phyloP scores from a whole-genome alignment of 208 protist species.

The Giardia duodenalis region DNA sequence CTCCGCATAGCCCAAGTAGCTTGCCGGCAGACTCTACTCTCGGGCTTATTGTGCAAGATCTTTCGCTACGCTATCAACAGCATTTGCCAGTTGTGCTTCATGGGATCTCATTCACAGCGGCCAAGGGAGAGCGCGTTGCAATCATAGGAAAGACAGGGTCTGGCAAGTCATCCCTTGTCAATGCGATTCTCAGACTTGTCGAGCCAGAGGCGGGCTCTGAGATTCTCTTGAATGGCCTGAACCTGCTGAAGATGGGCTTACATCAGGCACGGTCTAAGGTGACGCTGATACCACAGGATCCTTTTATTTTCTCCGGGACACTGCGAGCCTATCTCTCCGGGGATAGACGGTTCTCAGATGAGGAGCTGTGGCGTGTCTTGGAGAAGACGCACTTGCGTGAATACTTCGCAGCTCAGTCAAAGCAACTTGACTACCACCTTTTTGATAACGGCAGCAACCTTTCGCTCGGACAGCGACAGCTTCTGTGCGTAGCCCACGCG shows the following conservation, averaged over 20 bases:
- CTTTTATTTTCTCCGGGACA: conserved; percentile 46
- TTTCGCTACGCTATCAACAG: conserved; percentile 41
- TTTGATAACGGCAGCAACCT: conserved; percentile 33
- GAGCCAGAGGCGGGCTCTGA: conserved; percentile 2
- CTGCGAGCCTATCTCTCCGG: conserved; percentile 42
- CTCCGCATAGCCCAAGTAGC: conserved; percentile 13
- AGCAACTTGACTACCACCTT: background rate
- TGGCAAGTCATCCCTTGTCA: background rate
- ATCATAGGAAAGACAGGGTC: background rate
- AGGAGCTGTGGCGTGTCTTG: conserved; percentile 31
- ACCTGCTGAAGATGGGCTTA: background rate
- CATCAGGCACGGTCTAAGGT: background rate
- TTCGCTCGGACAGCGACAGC: conserved; percentile 33
- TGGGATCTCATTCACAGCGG: conserved; percentile 37
- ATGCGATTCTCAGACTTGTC: conserved; percentile 42
- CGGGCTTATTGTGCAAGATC: conserved; percentile 33
- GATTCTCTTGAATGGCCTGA: background rate
- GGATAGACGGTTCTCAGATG: conserved; percentile 15
- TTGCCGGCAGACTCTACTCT: too few relatives aligned
- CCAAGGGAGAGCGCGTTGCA: background rate
- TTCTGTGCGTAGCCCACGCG: conserved; percentile 35
- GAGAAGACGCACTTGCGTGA: background rate
- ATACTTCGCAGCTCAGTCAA: background rate
- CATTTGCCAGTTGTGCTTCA: conserved; percentile 35
- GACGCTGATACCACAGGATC: conserved; percentile 51